Percentiles rank a stretch among this genome's conserved stretches.
Conservation (phyloP, 345 rosid genomes). For the Sisymbrium irio region DNA sequence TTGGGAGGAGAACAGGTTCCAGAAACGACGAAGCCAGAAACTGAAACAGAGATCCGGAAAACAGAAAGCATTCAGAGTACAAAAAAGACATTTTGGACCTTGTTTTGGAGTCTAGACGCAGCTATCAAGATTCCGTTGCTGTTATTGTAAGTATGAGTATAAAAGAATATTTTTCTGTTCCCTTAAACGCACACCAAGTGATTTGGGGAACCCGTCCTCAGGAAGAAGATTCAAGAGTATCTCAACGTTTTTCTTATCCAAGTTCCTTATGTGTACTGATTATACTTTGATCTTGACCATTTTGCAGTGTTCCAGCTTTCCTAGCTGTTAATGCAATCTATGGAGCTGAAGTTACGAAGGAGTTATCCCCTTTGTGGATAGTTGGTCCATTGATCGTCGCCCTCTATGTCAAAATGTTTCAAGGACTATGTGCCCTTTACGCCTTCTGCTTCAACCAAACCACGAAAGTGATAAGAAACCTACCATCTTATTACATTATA, state of each 20-base stretch:
- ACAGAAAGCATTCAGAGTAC: slow-evolving; percentile 25
- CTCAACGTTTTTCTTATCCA: background rate
- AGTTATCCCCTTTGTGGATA: slow-evolving; percentile 79
- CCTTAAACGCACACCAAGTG: background rate
- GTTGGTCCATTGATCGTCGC: slow-evolving; percentile 71
- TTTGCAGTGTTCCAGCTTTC: slow-evolving; percentile 67
- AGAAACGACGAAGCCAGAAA: slow-evolving; percentile 32
- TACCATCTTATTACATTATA: slow-evolving; percentile 55
- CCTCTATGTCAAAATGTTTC: slow-evolving; percentile 66
- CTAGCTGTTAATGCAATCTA: slow-evolving; percentile 55
- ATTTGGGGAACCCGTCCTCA: background rate
- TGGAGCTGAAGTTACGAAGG: slow-evolving; percentile 80
- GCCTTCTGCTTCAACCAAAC: slow-evolving; percentile 73
- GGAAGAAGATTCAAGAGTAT: background rate
- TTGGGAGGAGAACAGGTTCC: slow-evolving; percentile 50
- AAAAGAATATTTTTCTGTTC: background rate
- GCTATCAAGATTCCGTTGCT: slow-evolving; percentile 66
- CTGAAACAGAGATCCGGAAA: slow-evolving; percentile 42
- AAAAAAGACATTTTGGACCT: slow-evolving; percentile 41
- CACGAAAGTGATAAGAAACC: slow-evolving; percentile 43
- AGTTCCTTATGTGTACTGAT: slow-evolving; percentile 15
- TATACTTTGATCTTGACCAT: slow-evolving; percentile 16
- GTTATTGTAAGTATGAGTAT: slow-evolving; percentile 63
- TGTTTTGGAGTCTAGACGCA: slow-evolving; percentile 67
- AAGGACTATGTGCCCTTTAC: slow-evolving; percentile 62